Evolutionary conservation across 352 stramenopile genomes (phyloP), one percentile per base, ranked within the genome.

Genomic region (Pythium rishiriense): DNA sequence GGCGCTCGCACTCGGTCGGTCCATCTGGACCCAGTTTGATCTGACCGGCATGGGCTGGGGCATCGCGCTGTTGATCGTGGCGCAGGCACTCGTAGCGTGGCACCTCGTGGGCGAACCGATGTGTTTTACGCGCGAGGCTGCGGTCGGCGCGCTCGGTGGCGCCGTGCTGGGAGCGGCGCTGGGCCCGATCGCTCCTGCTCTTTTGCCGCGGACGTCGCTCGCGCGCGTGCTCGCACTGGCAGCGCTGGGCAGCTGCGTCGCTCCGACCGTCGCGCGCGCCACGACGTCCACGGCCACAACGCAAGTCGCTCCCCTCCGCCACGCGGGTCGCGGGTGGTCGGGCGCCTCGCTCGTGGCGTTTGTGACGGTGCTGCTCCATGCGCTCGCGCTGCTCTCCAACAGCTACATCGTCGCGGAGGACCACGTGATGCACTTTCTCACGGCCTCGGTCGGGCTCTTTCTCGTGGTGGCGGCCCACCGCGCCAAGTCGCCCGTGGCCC

Each of bases 11-110:
- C 64, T 91, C 3, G 82, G 83, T 9, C 82, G 87, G 11, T 88
- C 84, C 15, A 86, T 94, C 56, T 96, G 87, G 86, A 96, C 87
- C 37, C 87, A 96, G 33, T 96, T 96, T 49, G 87, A 96, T 56
- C 62, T 94, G n/a, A 73, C 68, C 56, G 78, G 68, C 29, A 96
- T 96, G 87, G 68, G 47, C 4, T 91, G 81, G 78, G 85, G 85
- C 12, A 61, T 90, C 39, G 3, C 78, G 19, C 56, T 92, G 15
- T 69, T 93, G 33, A 17, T 68, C 1, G 10, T 51, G 4, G 50
- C 35, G 15, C 69, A 59, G 28, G 58, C 25, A 2, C 31, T 65
- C 1, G 14, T 56, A 11, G 68, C 87, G 10, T 46, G 81, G 21
- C 37, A 66, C 8, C 29, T 76, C 21, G 15, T 52, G 28, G 56